Conservation (phyloP, 768 basidiomycete species). For the Tricholoma flavovirens region DNA sequence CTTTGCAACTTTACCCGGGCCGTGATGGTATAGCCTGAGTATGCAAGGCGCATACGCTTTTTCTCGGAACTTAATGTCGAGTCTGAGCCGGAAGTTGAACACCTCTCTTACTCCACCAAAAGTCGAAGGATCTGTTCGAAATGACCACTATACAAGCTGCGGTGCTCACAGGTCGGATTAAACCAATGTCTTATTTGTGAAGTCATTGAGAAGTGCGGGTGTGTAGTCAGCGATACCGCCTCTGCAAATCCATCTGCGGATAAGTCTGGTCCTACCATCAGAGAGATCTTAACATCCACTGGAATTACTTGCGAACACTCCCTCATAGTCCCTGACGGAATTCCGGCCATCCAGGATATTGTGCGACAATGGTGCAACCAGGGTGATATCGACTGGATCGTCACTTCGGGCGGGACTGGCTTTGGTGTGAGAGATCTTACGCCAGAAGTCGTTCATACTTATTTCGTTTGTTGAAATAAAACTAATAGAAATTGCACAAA, state of each 20-base stretch:
- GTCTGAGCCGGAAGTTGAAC: too few species aligned
- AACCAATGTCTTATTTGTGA: conserved; percentile 1
- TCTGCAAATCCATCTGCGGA: conserved; percentile 44
- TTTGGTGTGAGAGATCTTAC: conserved; percentile 78
- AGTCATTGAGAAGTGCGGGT: background rate
- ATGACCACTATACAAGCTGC: conserved; percentile 23
- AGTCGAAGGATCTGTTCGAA: background rate
- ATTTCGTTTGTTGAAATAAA: background rate
- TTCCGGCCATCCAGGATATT: conserved; percentile 38
- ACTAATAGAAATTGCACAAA: conserved; percentile 17
- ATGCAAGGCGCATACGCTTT: too few species aligned
- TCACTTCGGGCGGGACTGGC: conserved; percentile 87
- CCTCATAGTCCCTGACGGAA: conserved; percentile 64
- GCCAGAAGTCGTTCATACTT: conserved; percentile 55
- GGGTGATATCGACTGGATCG: conserved; percentile 59
- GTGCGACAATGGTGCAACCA: conserved; percentile 42
- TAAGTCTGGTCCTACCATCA: conserved; percentile 61
- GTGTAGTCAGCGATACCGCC: conserved; percentile 68
- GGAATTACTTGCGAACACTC: conserved; percentile 32
- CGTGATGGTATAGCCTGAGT: too few species aligned
- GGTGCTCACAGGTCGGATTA: conserved; percentile 25
- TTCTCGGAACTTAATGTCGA: too few species aligned
- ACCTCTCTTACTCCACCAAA: too few species aligned
- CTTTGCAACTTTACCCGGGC: too few species aligned
- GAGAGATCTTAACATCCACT: conserved; percentile 34